Percentiles rank a stretch among this genome's conserved stretches.
phyloP scores from a whole-genome alignment of 2,329 filamentous ascomycete genomes.

The Xylariales sp. region DNA sequence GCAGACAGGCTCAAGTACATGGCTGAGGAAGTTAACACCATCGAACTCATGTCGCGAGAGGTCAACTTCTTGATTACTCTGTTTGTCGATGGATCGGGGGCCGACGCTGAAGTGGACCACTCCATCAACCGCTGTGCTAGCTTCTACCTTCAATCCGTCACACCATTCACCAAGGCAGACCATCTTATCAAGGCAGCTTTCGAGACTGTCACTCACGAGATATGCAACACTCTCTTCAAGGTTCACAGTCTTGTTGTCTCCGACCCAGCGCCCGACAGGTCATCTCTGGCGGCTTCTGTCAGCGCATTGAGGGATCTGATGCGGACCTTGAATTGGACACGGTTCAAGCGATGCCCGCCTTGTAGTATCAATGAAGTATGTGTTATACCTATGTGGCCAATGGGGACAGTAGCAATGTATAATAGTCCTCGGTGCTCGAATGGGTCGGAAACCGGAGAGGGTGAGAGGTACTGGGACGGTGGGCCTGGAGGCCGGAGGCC shows the following conservation, averaged over 20 bases:
- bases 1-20: slow-evolving; percentile 35
- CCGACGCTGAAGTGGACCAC: slow-evolving; percentile 22
- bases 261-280: slow-evolving; percentile 5
- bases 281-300: slow-evolving; percentile 3
- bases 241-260: slow-evolving; percentile 2
- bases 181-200: slow-evolving; percentile 21
- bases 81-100: slow-evolving; percentile 19
- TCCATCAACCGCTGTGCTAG: slow-evolving; percentile 33
- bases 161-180: slow-evolving; percentile 16
- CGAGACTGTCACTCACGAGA: slow-evolving; percentile 16
- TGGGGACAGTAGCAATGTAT: slow-evolving; percentile 14
- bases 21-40: slow-evolving; percentile 9
- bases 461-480: slow-evolving; percentile 13
- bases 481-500: background rate
- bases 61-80: slow-evolving; percentile 18
- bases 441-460: slow-evolving; percentile 5
- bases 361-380: slow-evolving; percentile 16
- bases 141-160: slow-evolving; percentile 23
- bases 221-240: slow-evolving; percentile 16
- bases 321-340: slow-evolving; percentile 12
- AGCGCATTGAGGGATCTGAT: slow-evolving; percentile 11
- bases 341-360: slow-evolving; percentile 16
- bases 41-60: slow-evolving; percentile 6
- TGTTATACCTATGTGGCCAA: slow-evolving; percentile 17
- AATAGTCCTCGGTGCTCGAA: slow-evolving; percentile 15